phyloP scores from a whole-genome alignment of 495 filamentous ascomycete genomes.

The Terfezia claveryi region DNA sequence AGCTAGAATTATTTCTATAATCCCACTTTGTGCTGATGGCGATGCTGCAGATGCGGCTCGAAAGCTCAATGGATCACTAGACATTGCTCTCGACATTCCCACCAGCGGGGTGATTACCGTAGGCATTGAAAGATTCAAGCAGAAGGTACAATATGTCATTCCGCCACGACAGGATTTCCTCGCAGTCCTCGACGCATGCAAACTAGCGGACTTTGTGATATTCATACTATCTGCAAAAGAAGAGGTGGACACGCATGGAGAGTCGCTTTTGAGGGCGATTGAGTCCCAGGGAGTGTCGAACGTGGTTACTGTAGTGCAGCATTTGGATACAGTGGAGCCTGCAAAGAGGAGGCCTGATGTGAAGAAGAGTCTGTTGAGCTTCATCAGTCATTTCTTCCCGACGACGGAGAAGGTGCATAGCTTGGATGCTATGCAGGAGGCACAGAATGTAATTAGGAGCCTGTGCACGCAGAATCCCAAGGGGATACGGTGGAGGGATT shows the following conservation, averaged over 20 bases:
- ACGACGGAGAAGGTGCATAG: slow-evolving; percentile 68
- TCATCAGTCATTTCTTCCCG: slow-evolving; percentile 82
- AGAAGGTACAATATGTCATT: slow-evolving; percentile 66
- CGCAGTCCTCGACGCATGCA: slow-evolving; percentile 60
- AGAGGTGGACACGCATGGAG: slow-evolving; percentile 64
- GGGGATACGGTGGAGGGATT: slow-evolving; percentile 80
- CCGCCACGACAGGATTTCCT: slow-evolving; percentile 43
- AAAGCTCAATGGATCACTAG: slow-evolving; percentile 53
- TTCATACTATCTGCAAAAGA: slow-evolving; percentile 57
- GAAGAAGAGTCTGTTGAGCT: slow-evolving; percentile 60
- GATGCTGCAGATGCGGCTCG: slow-evolving; percentile 43
- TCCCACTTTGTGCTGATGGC: slow-evolving; percentile 55
- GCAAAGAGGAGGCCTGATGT: slow-evolving; percentile 56
- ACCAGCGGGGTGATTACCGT: slow-evolving; percentile 36
- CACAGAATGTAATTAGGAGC: slow-evolving; percentile 66
- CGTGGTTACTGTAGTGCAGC: slow-evolving; percentile 56
- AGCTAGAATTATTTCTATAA: slow-evolving; percentile 73
- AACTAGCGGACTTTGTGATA: slow-evolving; percentile 72
- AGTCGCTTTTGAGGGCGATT: slow-evolving; percentile 60
- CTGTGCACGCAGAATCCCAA: slow-evolving; percentile 79
- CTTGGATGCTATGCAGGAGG: slow-evolving; percentile 69
- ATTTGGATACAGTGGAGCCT: slow-evolving; percentile 52
- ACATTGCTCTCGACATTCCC: slow-evolving; percentile 45
- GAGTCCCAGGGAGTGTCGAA: slow-evolving; percentile 88
- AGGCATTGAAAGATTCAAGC: slow-evolving; percentile 72